Evolutionary conservation across 768 basidiomycete genomes (phyloP).

Genomic region (Dendrothele bispora): DNA sequence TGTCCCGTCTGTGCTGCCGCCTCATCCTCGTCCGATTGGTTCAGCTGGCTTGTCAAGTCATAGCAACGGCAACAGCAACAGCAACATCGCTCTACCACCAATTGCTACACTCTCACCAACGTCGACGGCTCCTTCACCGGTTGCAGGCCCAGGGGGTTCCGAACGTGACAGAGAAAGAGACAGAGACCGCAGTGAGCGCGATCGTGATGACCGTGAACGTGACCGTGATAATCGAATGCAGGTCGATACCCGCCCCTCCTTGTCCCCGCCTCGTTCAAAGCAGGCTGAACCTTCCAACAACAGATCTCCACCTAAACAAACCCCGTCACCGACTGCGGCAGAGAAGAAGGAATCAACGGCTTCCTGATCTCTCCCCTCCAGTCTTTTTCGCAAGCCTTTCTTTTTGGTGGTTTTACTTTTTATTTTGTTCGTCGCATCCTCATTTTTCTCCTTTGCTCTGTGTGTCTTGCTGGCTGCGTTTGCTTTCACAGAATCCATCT

Average conservation of each 20-base stretch:
- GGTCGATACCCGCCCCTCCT: slow-evolving; percentile 31
- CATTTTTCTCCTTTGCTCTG: no score
- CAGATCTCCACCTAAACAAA: slow-evolving; percentile 10
- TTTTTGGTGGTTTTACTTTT: no score
- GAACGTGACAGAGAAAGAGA: slow-evolving; percentile 18
- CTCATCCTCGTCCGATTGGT: slow-evolving; percentile 74
- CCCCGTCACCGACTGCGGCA: slow-evolving; percentile 7
- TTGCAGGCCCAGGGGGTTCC: slow-evolving; percentile 22
- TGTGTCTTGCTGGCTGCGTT: no score
- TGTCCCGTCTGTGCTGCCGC: slow-evolving; percentile 63
- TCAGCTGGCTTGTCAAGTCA: slow-evolving; percentile 44
- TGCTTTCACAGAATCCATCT: no score
- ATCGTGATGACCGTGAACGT: slow-evolving; percentile 31
- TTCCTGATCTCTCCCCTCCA: no score
- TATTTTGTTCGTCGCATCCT: no score
- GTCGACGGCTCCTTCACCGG: slow-evolving; percentile 56
- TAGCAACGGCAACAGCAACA: slow-evolving; percentile 16
- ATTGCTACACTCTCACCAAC: slow-evolving; percentile 69
- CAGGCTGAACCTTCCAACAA: slow-evolving; percentile 8
- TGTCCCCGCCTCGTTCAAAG: slow-evolving; percentile 10
- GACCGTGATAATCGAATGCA: slow-evolving; percentile 54
- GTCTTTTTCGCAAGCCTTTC: no score
- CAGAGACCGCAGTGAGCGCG: slow-evolving; percentile 24
- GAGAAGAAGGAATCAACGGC: slow-evolving; percentile 10
- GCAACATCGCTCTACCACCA: slow-evolving; percentile 58